Percentiles rank a stretch among this genome's conserved stretches.
Conservation (phyloP, 306 rosid species). For the Fragaria vesca region DNA sequence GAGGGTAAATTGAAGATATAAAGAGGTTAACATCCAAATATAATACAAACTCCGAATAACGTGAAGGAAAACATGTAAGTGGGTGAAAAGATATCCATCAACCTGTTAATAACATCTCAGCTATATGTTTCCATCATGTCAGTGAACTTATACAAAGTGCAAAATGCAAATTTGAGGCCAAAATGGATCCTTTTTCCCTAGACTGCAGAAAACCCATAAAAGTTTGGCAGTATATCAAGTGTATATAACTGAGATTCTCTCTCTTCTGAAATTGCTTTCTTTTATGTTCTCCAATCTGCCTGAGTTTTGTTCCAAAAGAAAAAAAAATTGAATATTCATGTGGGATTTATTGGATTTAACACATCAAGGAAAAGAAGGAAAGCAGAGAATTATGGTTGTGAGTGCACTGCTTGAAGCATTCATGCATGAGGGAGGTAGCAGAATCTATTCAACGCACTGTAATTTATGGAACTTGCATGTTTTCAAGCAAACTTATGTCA, state of each 20-base stretch:
- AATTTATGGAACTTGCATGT: neutral
- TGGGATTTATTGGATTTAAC: neutral
- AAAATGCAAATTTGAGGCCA: neutral
- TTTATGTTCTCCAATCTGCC: neutral
- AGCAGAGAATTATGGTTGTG: neutral
- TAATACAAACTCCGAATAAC: neutral
- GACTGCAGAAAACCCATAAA: neutral
- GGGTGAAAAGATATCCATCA: neutral
- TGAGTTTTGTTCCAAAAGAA: neutral
- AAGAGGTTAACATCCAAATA: neutral
- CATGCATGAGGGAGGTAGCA: neutral
- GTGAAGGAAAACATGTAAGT: neutral
- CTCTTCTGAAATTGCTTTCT: neutral
- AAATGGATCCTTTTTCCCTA: neutral
- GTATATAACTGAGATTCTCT: neutral
- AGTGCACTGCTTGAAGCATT: neutral
- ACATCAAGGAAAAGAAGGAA: neutral
- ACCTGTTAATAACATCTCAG: neutral
- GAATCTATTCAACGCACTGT: neutral
- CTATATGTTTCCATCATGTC: neutral
- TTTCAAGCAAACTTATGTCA: neutral
- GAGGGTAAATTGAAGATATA: constrained; percentile 2
- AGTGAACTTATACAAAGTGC: neutral
- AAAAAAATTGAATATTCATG: neutral
- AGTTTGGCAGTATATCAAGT: neutral